These are phyloP conservation scores for Aureobasidium sp. DNA, from an alignment of 2,329 filamentous ascomycete genomes.

Conservation along the genomic window DNA sequence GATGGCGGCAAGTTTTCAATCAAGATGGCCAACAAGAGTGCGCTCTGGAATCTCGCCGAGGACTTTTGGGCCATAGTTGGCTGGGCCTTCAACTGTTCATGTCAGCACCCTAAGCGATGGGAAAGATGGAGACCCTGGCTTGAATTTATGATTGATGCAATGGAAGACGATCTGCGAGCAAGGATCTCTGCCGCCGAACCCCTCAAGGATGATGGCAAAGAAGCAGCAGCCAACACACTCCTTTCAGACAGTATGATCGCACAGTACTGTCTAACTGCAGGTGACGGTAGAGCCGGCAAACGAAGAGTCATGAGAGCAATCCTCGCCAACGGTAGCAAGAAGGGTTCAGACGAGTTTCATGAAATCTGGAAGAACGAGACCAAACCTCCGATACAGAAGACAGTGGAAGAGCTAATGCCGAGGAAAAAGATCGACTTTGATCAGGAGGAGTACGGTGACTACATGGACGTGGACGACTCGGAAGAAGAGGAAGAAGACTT, in stretches of 20 bases:
- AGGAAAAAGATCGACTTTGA: constrained; percentile 46
- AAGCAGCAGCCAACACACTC: constrained; percentile 18
- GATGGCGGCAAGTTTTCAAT: constrained; percentile 32
- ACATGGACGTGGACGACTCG: constrained; percentile 47
- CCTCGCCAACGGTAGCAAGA: constrained; percentile 55
- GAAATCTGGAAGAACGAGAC: constrained; percentile 64
- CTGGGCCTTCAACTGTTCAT: constrained; percentile 89
- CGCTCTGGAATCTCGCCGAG: constrained; percentile 66
- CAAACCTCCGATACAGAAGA: constrained; percentile 33
- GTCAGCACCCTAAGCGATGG: constrained; percentile 66
- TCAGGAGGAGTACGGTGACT: constrained; percentile 53
- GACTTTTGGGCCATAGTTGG: constrained; percentile 87
- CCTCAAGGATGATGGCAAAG: constrained; percentile 16
- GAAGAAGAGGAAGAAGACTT: constrained; percentile 29
- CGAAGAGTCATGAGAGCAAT: constrained; percentile 56
- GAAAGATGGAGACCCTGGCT: constrained; percentile 74
- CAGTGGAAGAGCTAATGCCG: constrained; percentile 41
- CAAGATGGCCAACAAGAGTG: constrained; percentile 44
- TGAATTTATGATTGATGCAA: constrained; percentile 65
- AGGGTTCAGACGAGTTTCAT: constrained; percentile 46
- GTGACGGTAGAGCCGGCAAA: constrained; percentile 33
- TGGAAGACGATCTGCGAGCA: constrained; percentile 63
- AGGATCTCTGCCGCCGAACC: constrained; percentile 32
- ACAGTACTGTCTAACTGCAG: constrained; percentile 45
- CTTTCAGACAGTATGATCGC: constrained; percentile 52